A percentile compares a stretch with the other conserved stretches of the same genome.
Conservation (phyloP, 768 basidiomycete genomes). For the Lyophyllum atratum region DNA sequence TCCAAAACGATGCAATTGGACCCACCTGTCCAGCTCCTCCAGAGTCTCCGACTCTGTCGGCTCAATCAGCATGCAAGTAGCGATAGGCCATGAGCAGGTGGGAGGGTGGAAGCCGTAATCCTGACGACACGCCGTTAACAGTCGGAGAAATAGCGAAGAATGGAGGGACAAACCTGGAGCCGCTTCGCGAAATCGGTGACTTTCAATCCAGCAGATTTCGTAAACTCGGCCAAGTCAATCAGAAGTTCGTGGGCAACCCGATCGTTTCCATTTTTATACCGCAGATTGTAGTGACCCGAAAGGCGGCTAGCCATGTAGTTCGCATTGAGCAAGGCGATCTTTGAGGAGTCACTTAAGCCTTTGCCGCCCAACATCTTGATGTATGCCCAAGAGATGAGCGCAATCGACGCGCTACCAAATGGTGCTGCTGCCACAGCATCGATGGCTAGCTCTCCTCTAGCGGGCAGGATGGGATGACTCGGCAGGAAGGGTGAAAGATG, state of each 20-base stretch:
- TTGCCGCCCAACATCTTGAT: conserved; percentile 99
- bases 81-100: conserved; percentile 97
- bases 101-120: conserved; percentile 96
- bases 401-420: conserved; percentile 93
- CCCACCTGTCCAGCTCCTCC: conserved; percentile 85
- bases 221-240: conserved; percentile 95
- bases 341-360: conserved; percentile 84
- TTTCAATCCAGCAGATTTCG: conserved; percentile 85
- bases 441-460: conserved; percentile 72
- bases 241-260: conserved; percentile 95
- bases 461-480: conserved; percentile 73
- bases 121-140: conserved; percentile 31
- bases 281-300: conserved; percentile 78
- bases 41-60: conserved; percentile 96
- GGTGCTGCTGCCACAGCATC: conserved; percentile 90
- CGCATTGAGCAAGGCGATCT: conserved; percentile 88
- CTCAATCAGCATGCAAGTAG: conserved; percentile 97
- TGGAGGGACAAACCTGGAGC: conserved; percentile 59
- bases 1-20: conserved; percentile 11
- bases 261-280: conserved; percentile 88
- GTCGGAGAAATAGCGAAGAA: neutral
- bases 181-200: conserved; percentile 97
- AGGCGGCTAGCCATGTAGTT: conserved; percentile 97
- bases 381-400: conserved; percentile 98
- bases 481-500: conserved; percentile 96